Base-by-base conservation (phyloP, 202 grass and related monocot genomes). In the Carex arenaria region DNA sequence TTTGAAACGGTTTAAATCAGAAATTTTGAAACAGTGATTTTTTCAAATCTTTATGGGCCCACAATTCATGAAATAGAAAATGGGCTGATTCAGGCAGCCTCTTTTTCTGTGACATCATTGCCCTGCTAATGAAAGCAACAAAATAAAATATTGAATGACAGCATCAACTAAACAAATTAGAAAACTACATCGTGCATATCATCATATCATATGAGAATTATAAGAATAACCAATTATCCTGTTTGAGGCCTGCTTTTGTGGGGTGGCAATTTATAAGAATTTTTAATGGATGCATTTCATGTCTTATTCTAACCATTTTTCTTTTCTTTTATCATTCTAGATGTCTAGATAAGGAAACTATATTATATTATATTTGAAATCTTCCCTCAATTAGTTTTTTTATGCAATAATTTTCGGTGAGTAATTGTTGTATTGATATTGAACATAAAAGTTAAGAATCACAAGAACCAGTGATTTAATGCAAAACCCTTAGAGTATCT, bases 21-120 rank as follows among this genome's bases (percentile, higher is more conserved):
- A 28, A 57, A 78, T 78, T 59, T 17, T 8, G 1, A 60, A 78
- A 30, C 13, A 40, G 53, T 31, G 11, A 74, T 74, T 12, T 74
- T 53, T 74, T 54, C 28, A 54, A 76, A 76, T 76, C 49, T 56
- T 74, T 55, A 56, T 76, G 72, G 51, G 72, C 72, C 72, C 72
- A 76, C 47, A 36, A 20, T 7, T 78, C 28, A 34, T 77, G 73
- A 59, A 18, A 17, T 7, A 36, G 28, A 20, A 78, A 78, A 19
- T 60, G 73, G 73, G 73, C 53, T 78, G 73, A 38, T 78, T 9
- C 52, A 78, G 30, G 73, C 73, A 15, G 51, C 52, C 52, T 59
- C 30, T 36, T 59, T 38, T 59, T 60, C 20, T 78, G 9, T 53
- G 71, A 54, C 71, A 55, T 75, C 71, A 75, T 75, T 12, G 12